These are phyloP conservation scores for Vitis cinerea DNA, from an alignment of 164 flowering plant genomes.

Conservation along the genomic window DNA sequence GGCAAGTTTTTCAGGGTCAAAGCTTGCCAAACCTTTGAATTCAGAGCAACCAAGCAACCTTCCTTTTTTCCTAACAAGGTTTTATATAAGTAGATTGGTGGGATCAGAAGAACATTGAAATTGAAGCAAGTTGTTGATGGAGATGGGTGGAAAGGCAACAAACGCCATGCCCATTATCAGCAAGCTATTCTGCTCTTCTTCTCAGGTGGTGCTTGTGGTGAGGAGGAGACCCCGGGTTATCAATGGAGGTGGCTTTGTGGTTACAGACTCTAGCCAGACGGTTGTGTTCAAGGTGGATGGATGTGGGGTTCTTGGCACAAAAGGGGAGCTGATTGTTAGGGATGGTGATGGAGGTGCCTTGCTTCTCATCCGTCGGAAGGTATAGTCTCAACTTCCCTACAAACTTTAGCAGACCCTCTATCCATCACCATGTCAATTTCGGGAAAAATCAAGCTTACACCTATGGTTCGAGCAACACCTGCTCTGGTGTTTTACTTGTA, in stretches of 20 bases:
- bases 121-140: neutral
- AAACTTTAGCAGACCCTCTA: too few relatives aligned
- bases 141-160: slow-evolving; percentile 13
- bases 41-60: slow-evolving; percentile 45
- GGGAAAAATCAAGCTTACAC: too few relatives aligned
- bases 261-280: slow-evolving; percentile 53
- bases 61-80: slow-evolving; percentile 20
- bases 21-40: slow-evolving; percentile 37
- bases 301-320: slow-evolving; percentile 67
- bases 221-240: slow-evolving; percentile 75
- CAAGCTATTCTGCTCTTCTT: slow-evolving; percentile 61
- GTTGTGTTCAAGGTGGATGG: slow-evolving; percentile 76
- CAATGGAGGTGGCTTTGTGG: slow-evolving; percentile 90
- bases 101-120: neutral
- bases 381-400: slow-evolving; percentile 6
- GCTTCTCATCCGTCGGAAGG: slow-evolving; percentile 76
- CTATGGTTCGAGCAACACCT: too few relatives aligned
- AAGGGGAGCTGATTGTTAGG: slow-evolving; percentile 56
- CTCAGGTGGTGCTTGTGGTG: slow-evolving; percentile 46
- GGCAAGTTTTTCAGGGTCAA: neutral
- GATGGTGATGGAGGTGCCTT: slow-evolving; percentile 49
- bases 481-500: too few relatives aligned
- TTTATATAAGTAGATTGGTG: slow-evolving; percentile 13
- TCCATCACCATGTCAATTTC: too few relatives aligned
- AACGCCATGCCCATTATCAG: slow-evolving; percentile 47